Base-by-base conservation (phyloP, 2,329 filamentous ascomycete genomes). In the Ploettnerulaceae sp. region DNA sequence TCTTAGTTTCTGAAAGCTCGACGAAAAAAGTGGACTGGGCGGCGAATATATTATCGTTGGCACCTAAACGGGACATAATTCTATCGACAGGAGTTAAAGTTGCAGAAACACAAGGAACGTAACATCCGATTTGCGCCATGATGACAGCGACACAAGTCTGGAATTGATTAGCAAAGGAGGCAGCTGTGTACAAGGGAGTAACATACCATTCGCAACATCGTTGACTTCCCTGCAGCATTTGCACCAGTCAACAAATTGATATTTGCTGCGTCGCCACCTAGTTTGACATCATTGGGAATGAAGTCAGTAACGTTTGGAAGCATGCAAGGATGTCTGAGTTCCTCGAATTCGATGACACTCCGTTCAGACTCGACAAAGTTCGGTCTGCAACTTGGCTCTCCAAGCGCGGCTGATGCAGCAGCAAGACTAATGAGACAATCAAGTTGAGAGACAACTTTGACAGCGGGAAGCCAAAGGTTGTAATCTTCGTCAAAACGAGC, bases 1-100 rank as follows among this genome's bases (percentile, higher is more conserved):
- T 97, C 72, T 97, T 95, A 0, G 93, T 98, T 66, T 98, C 93
- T 0, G 89, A 90, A 2, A 98, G 73, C 67, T 98, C 93, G 21
- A 98, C 91, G 62, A 98, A 97, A 73, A 98, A 98, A 2, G 93
- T 98, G 11, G 88, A 95, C 66, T 98, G 93, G 0, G 91, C 88
- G 1, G 91, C 93, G 64, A 98, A 97, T 59, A 98, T 98, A 67
- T 97, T 97, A 78, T 98, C 93, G 61, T 97, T 95, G 37, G 93
- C 93, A 7, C 93, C 93, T 0, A 98, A 80, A 35, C 93, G 88
- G 7, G 91, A 97, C 93, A 98, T 98, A 72, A 98, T 97, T 45
- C 93, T 87, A 64, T 98, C 93, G 3, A 95, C 82, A 0, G 93
- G 91, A 0, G 91, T 97, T 34, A 98, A 75, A 2, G 77, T 81